phyloP scores from a whole-genome alignment of 352 stramenopile genomes.

The Pythium chondricola region DNA sequence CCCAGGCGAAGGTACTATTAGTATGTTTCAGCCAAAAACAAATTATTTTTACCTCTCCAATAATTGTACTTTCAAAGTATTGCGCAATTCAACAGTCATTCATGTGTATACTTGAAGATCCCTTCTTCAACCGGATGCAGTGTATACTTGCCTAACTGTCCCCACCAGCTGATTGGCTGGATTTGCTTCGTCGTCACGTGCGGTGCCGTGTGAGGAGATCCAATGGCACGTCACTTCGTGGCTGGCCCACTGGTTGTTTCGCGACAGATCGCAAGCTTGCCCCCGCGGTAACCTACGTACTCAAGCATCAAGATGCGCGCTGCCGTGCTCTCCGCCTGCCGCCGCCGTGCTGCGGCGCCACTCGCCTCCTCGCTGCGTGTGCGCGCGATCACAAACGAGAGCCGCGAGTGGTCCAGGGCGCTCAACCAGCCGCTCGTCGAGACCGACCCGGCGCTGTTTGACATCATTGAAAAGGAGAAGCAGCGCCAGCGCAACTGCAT shows the following conservation, averaged over 20 bases:
- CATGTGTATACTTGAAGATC: conserved; percentile 3
- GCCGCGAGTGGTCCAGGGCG: conserved; percentile 57
- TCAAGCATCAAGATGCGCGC: conserved; percentile 24
- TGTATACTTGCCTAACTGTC: neutral
- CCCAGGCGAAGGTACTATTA: neutral
- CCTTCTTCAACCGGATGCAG: neutral
- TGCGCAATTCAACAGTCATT: too few relatives aligned
- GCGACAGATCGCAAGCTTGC: neutral
- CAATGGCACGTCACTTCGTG: neutral
- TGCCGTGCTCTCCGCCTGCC: conserved; percentile 14
- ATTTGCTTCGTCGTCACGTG: neutral
- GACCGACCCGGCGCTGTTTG: conserved; percentile 90
- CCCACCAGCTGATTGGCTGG: neutral
- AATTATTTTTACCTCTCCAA: neutral
- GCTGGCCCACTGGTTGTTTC: neutral
- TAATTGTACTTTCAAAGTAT: too few relatives aligned
- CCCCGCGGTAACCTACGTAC: too few relatives aligned
- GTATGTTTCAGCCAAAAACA: too few relatives aligned
- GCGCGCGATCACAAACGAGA: conserved; percentile 49
- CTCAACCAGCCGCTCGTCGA: conserved; percentile 88
- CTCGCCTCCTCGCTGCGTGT: neutral
- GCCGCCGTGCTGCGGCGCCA: conserved; percentile 6
- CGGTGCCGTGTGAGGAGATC: neutral
- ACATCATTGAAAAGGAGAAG: conserved; percentile 98
- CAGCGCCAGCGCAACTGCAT: conserved; percentile 96